Base-by-base conservation (phyloP, 345 rosid species). In the Anastatica hierochuntica region DNA sequence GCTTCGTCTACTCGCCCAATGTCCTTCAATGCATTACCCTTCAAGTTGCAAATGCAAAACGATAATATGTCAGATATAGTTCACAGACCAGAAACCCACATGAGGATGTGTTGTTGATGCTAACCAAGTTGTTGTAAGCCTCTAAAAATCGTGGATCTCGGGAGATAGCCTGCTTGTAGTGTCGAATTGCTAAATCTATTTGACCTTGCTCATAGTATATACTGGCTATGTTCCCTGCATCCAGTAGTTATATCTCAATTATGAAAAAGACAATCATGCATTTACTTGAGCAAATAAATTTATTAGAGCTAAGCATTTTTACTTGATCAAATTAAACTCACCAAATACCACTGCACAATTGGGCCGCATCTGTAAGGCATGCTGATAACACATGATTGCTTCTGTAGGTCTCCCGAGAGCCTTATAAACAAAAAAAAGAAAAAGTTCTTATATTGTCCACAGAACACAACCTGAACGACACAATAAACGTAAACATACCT, bases 11-110 rank as follows among this genome's bases (percentile, higher is more conserved):
- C 92, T 71, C 77, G 74, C 26, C 99, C 95, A 14, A 82, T 76
- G 67, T 85, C 99, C 60, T 94, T 94, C 71, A 94, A 64, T 27
- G 95, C 99, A 77, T 94, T 94, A 55, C 99, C 99, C 99, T 94
- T 65, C 23, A 34, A 53, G 54, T 53, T 38, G 40, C 16, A 62
- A 51, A 49, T 34, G 19, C 41, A 39, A 15, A 9, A 57, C 4
- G 16, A 58, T 23, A 53, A 41, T 56, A 18, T 2, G 36, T 61
- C 23, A 17, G 15, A 45, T 53, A 31, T 45, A 23, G 31, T 40
- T 52, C 49, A 46, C 2, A 48, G 19, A 56, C 48, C 46, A 38
- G 7, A 26, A 43, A 37, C 23, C 36, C 41, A 30, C 36, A 55
- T n/a, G 17, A 33, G 18, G 13, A 56, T 23, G 33, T 21, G 37